phyloP scores from a whole-genome alignment of 345 rosid species.

The Rhodomyrtus tomentosa region DNA sequence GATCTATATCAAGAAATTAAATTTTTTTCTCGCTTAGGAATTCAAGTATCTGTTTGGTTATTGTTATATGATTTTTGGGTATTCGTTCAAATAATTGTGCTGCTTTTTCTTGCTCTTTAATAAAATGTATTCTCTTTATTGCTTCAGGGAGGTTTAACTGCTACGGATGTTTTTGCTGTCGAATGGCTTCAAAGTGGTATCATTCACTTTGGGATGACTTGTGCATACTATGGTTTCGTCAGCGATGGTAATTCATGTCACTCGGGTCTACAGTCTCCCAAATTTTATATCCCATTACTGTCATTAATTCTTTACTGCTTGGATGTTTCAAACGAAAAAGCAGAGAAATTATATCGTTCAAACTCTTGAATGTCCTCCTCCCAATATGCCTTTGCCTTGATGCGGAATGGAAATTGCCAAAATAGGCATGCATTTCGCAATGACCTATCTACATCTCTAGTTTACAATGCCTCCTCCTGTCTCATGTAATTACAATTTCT shows the following conservation, averaged over 20 bases:
- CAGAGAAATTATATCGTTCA: not conserved
- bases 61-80: not conserved
- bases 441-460: not conserved
- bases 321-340: not conserved
- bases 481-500: not conserved
- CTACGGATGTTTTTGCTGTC: slow-evolving; percentile 96
- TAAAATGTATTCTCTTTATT: slow-evolving; percentile 1
- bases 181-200: slow-evolving; percentile 86
- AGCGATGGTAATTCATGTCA: slow-evolving; percentile 66
- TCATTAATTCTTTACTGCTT: not conserved
- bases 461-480: not conserved
- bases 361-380: not conserved
- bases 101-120: not conserved
- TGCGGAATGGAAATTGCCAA: not conserved
- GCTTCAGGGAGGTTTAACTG: slow-evolving; percentile 90
- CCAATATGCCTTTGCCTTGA: not conserved
- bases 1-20: not conserved
- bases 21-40: not conserved
- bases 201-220: slow-evolving; percentile 90
- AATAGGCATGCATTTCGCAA: not conserved
- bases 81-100: not conserved
- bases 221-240: slow-evolving; percentile 93
- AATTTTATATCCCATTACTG: not conserved
- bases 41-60: not conserved
- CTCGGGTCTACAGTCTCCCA: not conserved